Conservation (phyloP, 495 filamentous ascomycete genomes). For the Tricharina praecox region DNA sequence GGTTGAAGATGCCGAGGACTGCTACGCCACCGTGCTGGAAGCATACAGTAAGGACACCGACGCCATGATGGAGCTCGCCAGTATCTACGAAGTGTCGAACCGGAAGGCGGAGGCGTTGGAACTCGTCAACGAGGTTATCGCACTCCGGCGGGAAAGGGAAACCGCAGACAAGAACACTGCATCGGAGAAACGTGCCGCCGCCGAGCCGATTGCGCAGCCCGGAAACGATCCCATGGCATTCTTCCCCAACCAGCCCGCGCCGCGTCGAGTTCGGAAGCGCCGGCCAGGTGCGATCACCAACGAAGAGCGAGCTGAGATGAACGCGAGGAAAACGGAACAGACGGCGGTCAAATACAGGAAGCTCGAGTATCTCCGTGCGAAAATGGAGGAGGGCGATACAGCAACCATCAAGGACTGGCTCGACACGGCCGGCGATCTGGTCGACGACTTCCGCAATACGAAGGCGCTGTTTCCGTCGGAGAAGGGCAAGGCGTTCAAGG, state of each 20-base stretch:
- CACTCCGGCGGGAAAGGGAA: slow-evolving; percentile 34
- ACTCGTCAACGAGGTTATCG: slow-evolving; percentile 54
- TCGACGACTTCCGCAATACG: slow-evolving; percentile 63
- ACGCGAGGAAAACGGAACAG: slow-evolving; percentile 35
- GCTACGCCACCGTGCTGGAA: slow-evolving; percentile 53
- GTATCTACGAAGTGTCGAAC: slow-evolving; percentile 56
- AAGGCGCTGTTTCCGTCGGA: slow-evolving; percentile 62
- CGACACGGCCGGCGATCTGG: slow-evolving; percentile 51
- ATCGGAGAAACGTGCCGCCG: slow-evolving; percentile 2
- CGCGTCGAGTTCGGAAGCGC: slow-evolving; percentile 13
- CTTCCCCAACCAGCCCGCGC: slow-evolving; percentile 25
- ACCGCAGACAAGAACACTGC: slow-evolving; percentile 20
- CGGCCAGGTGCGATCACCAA: slow-evolving; percentile 17
- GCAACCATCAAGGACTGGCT: slow-evolving; percentile 50
- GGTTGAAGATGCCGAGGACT: slow-evolving; percentile 51
- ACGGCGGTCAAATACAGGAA: slow-evolving; percentile 41
- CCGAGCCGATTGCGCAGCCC: slow-evolving; percentile 4
- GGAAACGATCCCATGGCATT: slow-evolving; percentile 27
- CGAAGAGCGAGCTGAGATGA: slow-evolving; percentile 25
- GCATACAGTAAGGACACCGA: slow-evolving; percentile 51
- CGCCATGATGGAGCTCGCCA: slow-evolving; percentile 56
- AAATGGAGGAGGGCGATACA: slow-evolving; percentile 35
- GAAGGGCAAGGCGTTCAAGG: slow-evolving; percentile 45
- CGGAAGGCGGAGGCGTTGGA: slow-evolving; percentile 56
- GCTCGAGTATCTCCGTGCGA: slow-evolving; percentile 36